phyloP scores from a whole-genome alignment of 345 rosid species.

The Barbarea vulgaris region DNA sequence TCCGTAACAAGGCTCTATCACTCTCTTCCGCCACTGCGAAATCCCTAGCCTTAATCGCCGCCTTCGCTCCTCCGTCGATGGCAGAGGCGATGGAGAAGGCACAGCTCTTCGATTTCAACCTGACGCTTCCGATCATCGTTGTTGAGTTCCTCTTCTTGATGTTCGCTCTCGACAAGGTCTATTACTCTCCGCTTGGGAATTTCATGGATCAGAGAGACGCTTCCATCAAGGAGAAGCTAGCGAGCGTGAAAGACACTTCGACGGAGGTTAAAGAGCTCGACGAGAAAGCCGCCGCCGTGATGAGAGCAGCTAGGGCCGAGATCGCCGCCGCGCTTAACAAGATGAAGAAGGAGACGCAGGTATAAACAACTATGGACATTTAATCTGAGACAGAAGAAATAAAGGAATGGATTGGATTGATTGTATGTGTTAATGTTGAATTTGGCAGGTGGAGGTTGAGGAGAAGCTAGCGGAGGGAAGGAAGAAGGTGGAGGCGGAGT shows the following conservation, averaged over 20 bases:
- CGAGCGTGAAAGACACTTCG: slow-evolving; percentile 78
- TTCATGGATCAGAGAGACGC: slow-evolving; percentile 89
- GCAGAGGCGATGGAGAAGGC: slow-evolving; percentile 89
- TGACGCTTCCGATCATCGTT: slow-evolving; percentile 86
- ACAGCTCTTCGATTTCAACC: slow-evolving; percentile 88
- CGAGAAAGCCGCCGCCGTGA: slow-evolving; percentile 73
- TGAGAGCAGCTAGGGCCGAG: slow-evolving; percentile 93
- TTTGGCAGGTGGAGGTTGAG: slow-evolving; percentile 65
- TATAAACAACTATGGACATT: neutral
- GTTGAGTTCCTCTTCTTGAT: slow-evolving; percentile 79
- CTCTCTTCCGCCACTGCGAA: slow-evolving; percentile 53
- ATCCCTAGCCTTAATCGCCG: slow-evolving; percentile 63
- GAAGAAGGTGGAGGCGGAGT: slow-evolving; percentile 79
- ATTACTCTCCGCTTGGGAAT: slow-evolving; percentile 79
- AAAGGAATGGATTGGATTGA: neutral
- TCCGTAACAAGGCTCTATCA: slow-evolving; percentile 41
- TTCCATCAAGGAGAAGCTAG: slow-evolving; percentile 75
- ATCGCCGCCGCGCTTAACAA: slow-evolving; percentile 80
- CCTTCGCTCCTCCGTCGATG: slow-evolving; percentile 70
- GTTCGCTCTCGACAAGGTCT: slow-evolving; percentile 84
- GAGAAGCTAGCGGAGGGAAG: slow-evolving; percentile 63
- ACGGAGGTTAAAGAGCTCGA: slow-evolving; percentile 84
- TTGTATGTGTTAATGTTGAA: neutral
- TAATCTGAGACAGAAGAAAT: neutral
- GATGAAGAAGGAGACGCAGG: slow-evolving; percentile 88